Evolutionary conservation across 805 yeast genomes (phyloP).

Genomic region (Alloascoidea hylecoeti): DNA sequence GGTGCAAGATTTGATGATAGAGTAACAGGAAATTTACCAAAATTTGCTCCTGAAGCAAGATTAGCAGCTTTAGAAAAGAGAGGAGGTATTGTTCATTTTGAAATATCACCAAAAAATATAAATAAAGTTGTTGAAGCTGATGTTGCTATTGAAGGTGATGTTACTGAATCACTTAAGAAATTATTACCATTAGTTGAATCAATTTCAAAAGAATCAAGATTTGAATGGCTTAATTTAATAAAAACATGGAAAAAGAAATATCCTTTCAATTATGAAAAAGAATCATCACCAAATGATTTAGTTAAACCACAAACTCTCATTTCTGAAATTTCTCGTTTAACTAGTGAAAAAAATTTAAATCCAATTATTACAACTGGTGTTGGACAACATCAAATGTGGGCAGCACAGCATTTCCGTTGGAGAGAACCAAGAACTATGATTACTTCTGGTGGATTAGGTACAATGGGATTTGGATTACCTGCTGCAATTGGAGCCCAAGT

Average conservation of each 20-base stretch:
- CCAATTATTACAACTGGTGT: conserved; percentile 94
- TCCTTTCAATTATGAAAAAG: conserved; percentile 73
- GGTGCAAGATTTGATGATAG: conserved; percentile 99
- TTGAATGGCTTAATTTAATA: conserved; percentile 67
- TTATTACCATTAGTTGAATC: conserved; percentile 58
- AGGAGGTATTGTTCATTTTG: conserved; percentile 96
- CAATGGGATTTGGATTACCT: conserved; percentile 97
- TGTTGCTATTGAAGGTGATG: conserved; percentile 95
- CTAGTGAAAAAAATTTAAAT: conserved; percentile 46
- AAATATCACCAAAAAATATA: conserved; percentile 91
- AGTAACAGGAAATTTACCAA: conserved; percentile 76
- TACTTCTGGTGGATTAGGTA: conserved; percentile 98
- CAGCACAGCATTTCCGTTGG: conserved; percentile 97
- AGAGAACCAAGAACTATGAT: conserved; percentile 82
- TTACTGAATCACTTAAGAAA: conserved; percentile 56
- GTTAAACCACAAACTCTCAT: conserved; percentile 93
- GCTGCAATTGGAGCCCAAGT: conserved; percentile 98
- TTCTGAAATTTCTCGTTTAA: conserved; percentile 60
- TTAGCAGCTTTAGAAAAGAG: conserved; percentile 76
- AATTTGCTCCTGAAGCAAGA: conserved; percentile 90
- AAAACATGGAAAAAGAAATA: conserved; percentile 73
- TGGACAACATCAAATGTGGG: conserved; percentile 99
- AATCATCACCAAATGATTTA: conserved; percentile 40
- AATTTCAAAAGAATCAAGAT: conserved; percentile 37
- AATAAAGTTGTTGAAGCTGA: conserved; percentile 95